These are phyloP conservation scores for Fraxinus pennsylvanica DNA, from an alignment of 257 asterid genomes.

Conservation along the genomic window DNA sequence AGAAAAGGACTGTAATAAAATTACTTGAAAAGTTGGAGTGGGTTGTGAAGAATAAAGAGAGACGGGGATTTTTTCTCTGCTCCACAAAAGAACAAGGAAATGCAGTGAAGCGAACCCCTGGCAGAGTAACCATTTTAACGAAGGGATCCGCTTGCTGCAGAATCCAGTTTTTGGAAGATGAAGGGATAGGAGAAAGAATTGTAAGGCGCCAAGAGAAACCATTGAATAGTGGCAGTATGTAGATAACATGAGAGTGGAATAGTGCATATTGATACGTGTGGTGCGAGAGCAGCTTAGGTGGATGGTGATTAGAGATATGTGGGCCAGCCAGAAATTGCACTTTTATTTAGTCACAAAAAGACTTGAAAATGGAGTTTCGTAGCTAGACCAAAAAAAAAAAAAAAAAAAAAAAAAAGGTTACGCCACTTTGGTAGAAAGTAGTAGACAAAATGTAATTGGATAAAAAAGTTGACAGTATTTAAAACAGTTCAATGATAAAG, in stretches of 20 bases:
- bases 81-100: constrained; percentile 33
- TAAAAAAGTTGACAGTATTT: no score
- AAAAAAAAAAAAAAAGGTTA: no score
- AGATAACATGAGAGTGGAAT: neutral
- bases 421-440: no score
- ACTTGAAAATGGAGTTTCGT: no score
- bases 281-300: neutral
- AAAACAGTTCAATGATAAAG: no score
- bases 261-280: neutral
- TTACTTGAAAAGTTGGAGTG: constrained; percentile 36
- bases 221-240: neutral
- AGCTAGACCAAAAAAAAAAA: no score
- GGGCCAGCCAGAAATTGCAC: neutral
- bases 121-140: constrained; percentile 32
- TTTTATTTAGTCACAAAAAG: no score
- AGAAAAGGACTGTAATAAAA: neutral
- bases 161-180: neutral
- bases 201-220: neutral
- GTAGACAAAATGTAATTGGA: no score
- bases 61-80: constrained; percentile 23
- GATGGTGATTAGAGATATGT: neutral
- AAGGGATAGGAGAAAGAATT: neutral
- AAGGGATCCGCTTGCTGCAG: neutral
- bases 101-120: constrained; percentile 32
- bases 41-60: constrained; percentile 22